Base-by-base conservation (phyloP, 805 yeast genomes). In the Maudiozyma turicensis region DNA sequence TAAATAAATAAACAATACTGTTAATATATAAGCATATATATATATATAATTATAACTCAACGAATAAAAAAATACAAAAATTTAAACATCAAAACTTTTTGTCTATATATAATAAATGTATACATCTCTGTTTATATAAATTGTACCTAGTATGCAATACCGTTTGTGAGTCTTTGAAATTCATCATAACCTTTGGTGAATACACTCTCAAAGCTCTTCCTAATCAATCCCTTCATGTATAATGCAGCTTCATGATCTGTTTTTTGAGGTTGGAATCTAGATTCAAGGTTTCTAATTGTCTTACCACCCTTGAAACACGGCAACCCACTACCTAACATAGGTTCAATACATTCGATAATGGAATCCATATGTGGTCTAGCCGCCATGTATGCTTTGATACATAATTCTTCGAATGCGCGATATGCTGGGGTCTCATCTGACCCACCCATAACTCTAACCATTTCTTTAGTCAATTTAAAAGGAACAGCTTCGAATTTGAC, bases 401-500 rank as follows among this genome's bases (percentile, higher is more conserved):
- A 91, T 45, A 91, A 74, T 61, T 91, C 98, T 67, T 93, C 97
- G 69, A 89, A 93, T 89, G 96, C 86, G 56, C 73, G 74, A 70
- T 81, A 93, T 0, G 96, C 90, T 63, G 87, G 95, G 0, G 98
- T 86, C 34, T 77, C 74, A 28, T 78, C 74, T 14, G 80, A 76
- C 0, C 98, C 98, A n/a, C 99, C 99, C 83, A 93, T 80, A 1
- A 93, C 97, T 63, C 80, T 77, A 5, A 93, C 85, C 99, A 95
- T 93, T 62, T 93, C 99, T 58, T 84, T 86, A 3, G 99, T 93
- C 55, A 93, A 76, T 64, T 93, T 93, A 74, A 93, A 93, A 10
- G 99, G 98, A 1, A 95, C 96, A n/a, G 88, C 95, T 60, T 93
- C 99, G 64, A 93, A 95, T 60, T 83, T 87, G 45, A 93, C 97